Evolutionary conservation across 2,329 filamentous ascomycete species (phyloP).

Genomic region (Colletotrichum limetticola): DNA sequence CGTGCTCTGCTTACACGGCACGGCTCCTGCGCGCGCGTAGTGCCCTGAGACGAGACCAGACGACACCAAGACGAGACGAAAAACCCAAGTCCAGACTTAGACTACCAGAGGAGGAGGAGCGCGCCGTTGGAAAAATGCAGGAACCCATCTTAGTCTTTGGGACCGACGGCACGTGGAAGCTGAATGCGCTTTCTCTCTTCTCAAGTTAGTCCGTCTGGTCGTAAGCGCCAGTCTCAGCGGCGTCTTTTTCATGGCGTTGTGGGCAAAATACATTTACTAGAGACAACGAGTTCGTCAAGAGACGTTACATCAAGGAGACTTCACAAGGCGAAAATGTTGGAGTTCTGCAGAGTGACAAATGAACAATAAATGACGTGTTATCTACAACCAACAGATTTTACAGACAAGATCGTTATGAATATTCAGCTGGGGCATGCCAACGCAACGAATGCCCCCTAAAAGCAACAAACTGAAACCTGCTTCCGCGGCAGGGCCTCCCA

Average conservation of each 20-base stretch:
- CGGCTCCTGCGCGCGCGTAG: not conserved
- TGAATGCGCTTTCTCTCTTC: not conserved
- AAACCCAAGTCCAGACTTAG: not conserved
- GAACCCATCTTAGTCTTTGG: not conserved
- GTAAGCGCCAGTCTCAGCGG: not conserved
- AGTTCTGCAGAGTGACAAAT: not conserved
- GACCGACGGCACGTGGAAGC: constrained; percentile 4
- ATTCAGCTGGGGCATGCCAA: not conserved
- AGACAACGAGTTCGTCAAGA: not conserved
- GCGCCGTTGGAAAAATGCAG: not conserved
- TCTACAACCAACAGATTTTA: not conserved
- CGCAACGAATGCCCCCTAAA: not conserved
- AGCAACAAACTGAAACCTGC: not conserved
- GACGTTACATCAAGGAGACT: not conserved
- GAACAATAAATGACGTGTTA: not conserved
- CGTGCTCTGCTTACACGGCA: not conserved
- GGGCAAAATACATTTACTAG: not conserved
- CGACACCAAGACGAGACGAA: not conserved
- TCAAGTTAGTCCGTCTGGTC: too few relatives aligned
- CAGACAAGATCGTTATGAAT: not conserved
- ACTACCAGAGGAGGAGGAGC: not conserved
- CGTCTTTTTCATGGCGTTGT: not conserved
- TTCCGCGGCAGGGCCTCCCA: not conserved
- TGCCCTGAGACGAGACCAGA: not conserved
- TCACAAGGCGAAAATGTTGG: not conserved